Conservation (phyloP, 2,329 filamentous ascomycete species). For the Sphaerulina populicola region DNA sequence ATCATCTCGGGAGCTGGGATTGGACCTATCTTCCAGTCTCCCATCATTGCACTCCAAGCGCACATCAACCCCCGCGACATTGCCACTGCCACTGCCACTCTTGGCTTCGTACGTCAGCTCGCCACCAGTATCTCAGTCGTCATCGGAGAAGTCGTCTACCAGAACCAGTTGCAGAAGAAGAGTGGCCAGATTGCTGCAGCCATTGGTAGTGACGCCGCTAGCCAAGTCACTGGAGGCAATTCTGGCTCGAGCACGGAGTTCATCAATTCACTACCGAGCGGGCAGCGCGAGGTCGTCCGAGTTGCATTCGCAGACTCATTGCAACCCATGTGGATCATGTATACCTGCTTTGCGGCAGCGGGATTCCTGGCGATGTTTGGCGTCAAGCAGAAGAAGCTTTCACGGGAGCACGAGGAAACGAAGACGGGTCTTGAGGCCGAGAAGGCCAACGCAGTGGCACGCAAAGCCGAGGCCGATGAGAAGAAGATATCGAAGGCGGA, state of each 20-base stretch:
- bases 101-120: constrained; percentile 60
- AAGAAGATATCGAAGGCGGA: constrained; percentile 14
- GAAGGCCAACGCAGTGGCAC: constrained; percentile 34
- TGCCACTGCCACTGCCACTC: constrained; percentile 59
- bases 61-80: constrained; percentile 55
- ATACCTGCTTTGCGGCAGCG: constrained; percentile 35
- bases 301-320: constrained; percentile 39
- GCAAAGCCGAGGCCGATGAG: constrained; percentile 29
- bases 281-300: constrained; percentile 38
- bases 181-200: constrained; percentile 41
- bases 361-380: constrained; percentile 37
- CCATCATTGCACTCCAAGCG: constrained; percentile 60
- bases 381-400: constrained; percentile 38
- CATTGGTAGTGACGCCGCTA: constrained; percentile 46
- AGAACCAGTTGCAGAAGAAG: constrained; percentile 60
- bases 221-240: constrained; percentile 49
- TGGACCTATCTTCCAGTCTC: constrained; percentile 61
- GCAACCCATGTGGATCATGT: constrained; percentile 45
- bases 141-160: constrained; percentile 69
- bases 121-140: constrained; percentile 61
- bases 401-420: constrained; percentile 41
- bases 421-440: constrained; percentile 42
- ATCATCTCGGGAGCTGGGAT: constrained; percentile 56
- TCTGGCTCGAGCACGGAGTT: constrained; percentile 54
- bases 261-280: constrained; percentile 46